These are phyloP conservation scores for Pachysandra terminalis DNA, from an alignment of 164 flowering plant species.

Conservation along the genomic window DNA sequence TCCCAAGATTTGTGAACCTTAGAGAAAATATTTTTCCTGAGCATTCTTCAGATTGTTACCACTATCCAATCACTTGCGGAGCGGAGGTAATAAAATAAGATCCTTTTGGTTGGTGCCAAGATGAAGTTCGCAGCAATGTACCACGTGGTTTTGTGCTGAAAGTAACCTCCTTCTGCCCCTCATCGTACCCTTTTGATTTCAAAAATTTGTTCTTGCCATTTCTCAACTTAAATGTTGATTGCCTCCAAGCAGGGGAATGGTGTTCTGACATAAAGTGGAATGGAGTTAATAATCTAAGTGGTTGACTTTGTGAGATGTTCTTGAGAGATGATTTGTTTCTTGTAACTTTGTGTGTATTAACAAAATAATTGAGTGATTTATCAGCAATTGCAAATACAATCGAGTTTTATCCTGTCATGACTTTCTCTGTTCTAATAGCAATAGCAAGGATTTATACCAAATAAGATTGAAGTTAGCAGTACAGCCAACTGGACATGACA, in stretches of 20 bases:
- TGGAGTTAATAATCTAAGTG: conserved; percentile 7
- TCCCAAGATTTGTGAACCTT: conserved; percentile 53
- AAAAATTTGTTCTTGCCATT: conserved; percentile 18
- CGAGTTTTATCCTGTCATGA: not conserved
- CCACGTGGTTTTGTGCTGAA: conserved; percentile 10
- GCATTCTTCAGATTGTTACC: conserved; percentile 40
- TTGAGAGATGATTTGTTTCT: conserved; percentile 18
- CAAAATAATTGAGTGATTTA: conserved; percentile 24
- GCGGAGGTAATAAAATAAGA: not conserved
- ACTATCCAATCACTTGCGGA: conserved; percentile 15
- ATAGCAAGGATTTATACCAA: too few species aligned
- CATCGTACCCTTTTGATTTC: conserved; percentile 7
- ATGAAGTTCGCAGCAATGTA: conserved; percentile 13
- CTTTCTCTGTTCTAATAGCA: not conserved
- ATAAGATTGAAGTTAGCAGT: too few species aligned
- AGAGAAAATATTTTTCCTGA: conserved; percentile 32
- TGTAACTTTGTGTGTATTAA: conserved; percentile 22
- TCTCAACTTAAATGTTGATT: conserved; percentile 12
- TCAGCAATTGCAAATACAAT: conserved; percentile 13
- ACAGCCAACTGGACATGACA: too few species aligned
- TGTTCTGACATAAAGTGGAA: conserved; percentile 17
- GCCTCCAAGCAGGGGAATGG: conserved; percentile 10
- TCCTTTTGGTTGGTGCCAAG: conserved; percentile 8
- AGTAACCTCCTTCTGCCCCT: not conserved
- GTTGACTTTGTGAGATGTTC: conserved; percentile 11